Evolutionary conservation across 495 filamentous ascomycete genomes (phyloP).

Genomic region (Rhypophila decipiens): DNA sequence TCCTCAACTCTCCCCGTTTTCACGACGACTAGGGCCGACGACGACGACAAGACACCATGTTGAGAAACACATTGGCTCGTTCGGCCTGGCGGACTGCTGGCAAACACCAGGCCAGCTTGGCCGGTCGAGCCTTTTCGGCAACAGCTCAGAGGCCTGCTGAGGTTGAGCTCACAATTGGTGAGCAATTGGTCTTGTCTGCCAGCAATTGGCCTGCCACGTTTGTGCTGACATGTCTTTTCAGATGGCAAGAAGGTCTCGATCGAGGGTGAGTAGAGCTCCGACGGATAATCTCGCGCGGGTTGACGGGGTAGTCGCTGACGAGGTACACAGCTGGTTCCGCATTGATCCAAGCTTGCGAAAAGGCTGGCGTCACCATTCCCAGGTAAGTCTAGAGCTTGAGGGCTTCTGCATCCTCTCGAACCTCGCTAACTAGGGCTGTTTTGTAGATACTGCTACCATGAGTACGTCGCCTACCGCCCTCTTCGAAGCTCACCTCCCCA

Average conservation of each 20-base stretch:
- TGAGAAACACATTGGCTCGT: constrained; percentile 80
- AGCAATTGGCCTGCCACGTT: constrained; percentile 13
- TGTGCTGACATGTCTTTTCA: constrained; percentile 39
- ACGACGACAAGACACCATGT: constrained; percentile 64
- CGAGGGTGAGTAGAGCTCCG: constrained; percentile 57
- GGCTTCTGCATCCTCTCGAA: background rate
- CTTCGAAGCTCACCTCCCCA: constrained; percentile 5
- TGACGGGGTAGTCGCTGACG: constrained; percentile 10
- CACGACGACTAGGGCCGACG: constrained; percentile 27
- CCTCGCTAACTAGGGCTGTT: constrained; percentile 29
- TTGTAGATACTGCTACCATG: constrained; percentile 95
- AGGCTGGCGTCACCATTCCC: constrained; percentile 85
- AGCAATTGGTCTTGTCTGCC: constrained; percentile 27
- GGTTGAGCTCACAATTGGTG: constrained; percentile 93
- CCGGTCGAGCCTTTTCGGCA: constrained; percentile 67
- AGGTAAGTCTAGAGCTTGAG: constrained; percentile 49
- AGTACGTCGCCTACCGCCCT: constrained; percentile 46
- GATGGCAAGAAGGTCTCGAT: constrained; percentile 95
- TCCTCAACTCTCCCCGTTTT: constrained; percentile 13
- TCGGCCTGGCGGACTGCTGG: constrained; percentile 77
- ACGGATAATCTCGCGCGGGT: constrained; percentile 17
- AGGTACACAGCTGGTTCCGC: constrained; percentile 68
- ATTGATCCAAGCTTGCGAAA: constrained; percentile 97
- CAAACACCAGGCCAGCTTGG: constrained; percentile 57
- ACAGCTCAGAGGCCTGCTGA: constrained; percentile 68